Evolutionary conservation across 371 early-diverging fungal genomes (phyloP).

Genomic region (Saksenaea oblongispora): DNA sequence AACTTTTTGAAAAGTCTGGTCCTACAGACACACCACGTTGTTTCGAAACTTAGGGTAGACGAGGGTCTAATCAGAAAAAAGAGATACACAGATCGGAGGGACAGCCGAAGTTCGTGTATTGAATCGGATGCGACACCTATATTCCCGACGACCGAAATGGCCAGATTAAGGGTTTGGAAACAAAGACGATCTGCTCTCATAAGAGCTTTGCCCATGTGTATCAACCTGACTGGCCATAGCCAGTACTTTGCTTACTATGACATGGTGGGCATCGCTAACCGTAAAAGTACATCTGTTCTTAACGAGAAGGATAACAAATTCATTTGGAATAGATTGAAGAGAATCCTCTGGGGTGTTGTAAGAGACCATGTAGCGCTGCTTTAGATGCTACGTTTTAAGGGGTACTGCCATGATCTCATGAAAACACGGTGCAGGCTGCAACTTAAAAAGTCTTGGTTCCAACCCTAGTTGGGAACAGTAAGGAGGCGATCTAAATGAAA

Average conservation of each 20-base stretch:
- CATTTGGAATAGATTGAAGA: no score
- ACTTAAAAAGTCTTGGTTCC: no score
- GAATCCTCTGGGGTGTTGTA: no score
- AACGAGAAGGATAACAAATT: no score
- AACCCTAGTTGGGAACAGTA: no score
- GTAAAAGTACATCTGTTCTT: no score
- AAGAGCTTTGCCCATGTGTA: slow-evolving; percentile 44
- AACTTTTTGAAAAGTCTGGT: slow-evolving; percentile 22
- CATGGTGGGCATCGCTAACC: slow-evolving; percentile 19
- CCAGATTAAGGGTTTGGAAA: slow-evolving; percentile 9
- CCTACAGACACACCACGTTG: slow-evolving; percentile 40
- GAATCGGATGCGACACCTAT: slow-evolving; percentile 35
- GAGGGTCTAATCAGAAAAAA: slow-evolving; percentile 41
- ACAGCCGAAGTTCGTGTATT: slow-evolving; percentile 24
- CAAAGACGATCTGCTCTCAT: not conserved
- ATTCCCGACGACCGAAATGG: slow-evolving; percentile 35
- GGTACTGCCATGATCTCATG: no score
- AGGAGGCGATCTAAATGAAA: no score
- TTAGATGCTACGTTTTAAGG: no score
- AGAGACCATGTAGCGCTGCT: no score
- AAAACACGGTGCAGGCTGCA: no score
- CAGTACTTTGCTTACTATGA: slow-evolving; percentile 48
- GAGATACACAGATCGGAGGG: slow-evolving; percentile 34
- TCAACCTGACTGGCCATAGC: slow-evolving; percentile 50
- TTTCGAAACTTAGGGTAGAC: slow-evolving; percentile 19